Conservation (phyloP, 2,329 filamentous ascomycete genomes). For the Aspergillus pseudonomiae region DNA sequence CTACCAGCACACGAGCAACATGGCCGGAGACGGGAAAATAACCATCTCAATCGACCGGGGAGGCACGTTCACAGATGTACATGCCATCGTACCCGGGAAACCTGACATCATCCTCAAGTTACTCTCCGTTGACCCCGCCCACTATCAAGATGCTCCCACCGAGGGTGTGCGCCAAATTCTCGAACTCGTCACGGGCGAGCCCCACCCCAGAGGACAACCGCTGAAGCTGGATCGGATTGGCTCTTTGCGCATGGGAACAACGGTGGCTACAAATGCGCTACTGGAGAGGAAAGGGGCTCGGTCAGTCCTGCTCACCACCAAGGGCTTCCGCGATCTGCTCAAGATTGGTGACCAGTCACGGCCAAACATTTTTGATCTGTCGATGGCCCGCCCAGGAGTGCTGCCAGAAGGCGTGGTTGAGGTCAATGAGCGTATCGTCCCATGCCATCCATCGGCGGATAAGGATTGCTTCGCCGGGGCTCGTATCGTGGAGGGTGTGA, state of each 20-base stretch:
- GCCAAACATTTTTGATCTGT: constrained; percentile 87
- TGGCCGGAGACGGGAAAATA: constrained; percentile 34
- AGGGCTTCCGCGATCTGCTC: constrained; percentile 83
- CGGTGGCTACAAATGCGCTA: constrained; percentile 87
- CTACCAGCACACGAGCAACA: constrained; percentile 14
- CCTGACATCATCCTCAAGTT: constrained; percentile 45
- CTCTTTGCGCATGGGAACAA: constrained; percentile 86
- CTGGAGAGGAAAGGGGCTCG: constrained; percentile 87
- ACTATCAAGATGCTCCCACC: constrained; percentile 61
- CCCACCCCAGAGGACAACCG: constrained; percentile 39
- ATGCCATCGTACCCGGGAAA: constrained; percentile 40
- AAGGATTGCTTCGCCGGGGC: constrained; percentile 74
- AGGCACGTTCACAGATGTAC: constrained; percentile 45
- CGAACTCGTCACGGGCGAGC: constrained; percentile 40
- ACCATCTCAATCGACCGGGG: constrained; percentile 45
- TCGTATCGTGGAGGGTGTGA: constrained; percentile 58
- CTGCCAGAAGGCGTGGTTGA: constrained; percentile 83
- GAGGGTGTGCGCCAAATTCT: constrained; percentile 78
- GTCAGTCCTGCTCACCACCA: constrained; percentile 83
- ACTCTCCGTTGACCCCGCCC: constrained; percentile 43
- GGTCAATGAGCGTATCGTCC: constrained; percentile 82
- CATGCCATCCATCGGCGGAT: constrained; percentile 64
- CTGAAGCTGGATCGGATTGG: constrained; percentile 41
- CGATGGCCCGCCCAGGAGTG: constrained; percentile 82
- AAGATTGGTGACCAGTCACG: constrained; percentile 88